These are phyloP conservation scores for Pichia sp. DNA, from an alignment of 1,139 yeast genomes.

Conservation along the genomic window DNA sequence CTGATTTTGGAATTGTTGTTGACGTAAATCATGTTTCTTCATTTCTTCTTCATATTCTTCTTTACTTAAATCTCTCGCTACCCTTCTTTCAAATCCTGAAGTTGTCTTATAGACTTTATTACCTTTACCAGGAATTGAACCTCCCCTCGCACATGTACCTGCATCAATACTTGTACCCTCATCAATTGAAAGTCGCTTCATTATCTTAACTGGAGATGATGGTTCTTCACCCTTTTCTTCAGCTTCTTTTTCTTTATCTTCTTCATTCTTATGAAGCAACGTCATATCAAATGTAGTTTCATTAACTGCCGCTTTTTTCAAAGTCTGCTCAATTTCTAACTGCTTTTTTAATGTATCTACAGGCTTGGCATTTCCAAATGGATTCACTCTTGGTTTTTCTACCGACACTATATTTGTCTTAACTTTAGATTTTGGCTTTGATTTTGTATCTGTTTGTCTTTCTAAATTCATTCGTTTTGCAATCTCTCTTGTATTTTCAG, in stretches of 20 bases:
- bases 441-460: constrained; percentile 26
- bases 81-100: constrained; percentile 11
- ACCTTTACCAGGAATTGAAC: neutral
- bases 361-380: constrained; percentile 51
- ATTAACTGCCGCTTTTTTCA: constrained; percentile 45
- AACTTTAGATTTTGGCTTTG: constrained; percentile 46
- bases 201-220: neutral
- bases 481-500: constrained; percentile 5
- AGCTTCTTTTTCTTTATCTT: neutral
- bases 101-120: constrained; percentile 2
- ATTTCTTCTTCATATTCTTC: constrained; percentile 14
- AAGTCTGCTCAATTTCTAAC: constrained; percentile 41
- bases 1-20: neutral
- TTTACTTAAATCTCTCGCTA: constrained; percentile 13
- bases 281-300: constrained; percentile 49
- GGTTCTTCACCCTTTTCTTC: neutral
- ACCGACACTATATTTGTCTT: constrained; percentile 47
- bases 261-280: constrained; percentile 11
- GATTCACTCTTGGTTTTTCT: constrained; percentile 42
- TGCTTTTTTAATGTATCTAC: constrained; percentile 45
- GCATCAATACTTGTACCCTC: neutral
- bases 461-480: neutral
- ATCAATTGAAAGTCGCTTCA: neutral
- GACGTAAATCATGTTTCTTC: constrained; percentile 1
- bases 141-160: no score